These are phyloP conservation scores for Solanum appendiculatum DNA, from an alignment of 257 asterid genomes.

Conservation along the genomic window DNA sequence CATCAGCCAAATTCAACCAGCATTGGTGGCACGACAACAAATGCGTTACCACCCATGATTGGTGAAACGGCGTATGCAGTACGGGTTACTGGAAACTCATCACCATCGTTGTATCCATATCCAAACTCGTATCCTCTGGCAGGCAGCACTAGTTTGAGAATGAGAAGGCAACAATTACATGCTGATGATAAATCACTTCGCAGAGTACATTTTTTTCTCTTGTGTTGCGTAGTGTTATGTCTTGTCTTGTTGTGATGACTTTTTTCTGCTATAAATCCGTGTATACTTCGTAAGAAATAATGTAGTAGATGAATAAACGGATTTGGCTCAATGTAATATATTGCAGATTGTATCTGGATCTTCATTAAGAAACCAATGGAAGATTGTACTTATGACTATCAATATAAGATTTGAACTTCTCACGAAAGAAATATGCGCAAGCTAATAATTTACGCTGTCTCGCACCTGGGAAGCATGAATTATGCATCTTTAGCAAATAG, in stretches of 20 bases:
- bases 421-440: not conserved
- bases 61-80: constrained; percentile 48
- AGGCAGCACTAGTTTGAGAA: constrained; percentile 32
- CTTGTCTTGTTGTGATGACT: constrained; percentile 38
- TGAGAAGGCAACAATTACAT: constrained; percentile 35
- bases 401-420: not conserved
- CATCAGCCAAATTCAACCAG: not conserved
- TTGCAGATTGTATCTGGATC: not conserved
- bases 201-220: constrained; percentile 45
- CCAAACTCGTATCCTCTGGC: constrained; percentile 34
- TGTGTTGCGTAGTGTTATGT: constrained; percentile 47
- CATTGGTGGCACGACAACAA: constrained; percentile 2
- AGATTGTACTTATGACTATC: not conserved
- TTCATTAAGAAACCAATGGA: not conserved
- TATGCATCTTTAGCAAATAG: not conserved
- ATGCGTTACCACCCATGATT: constrained; percentile 25
- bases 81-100: constrained; percentile 27
- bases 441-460: not conserved
- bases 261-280: not conserved
- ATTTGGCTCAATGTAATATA: no score
- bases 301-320: not conserved
- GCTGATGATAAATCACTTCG: constrained; percentile 52
- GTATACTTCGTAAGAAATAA: not conserved
- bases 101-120: constrained; percentile 7
- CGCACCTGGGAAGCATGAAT: not conserved